A percentile compares a stretch with the other conserved stretches of the same genome.
These are phyloP conservation scores for Ceratobasidium sp. DNA, from an alignment of 1,284 basidiomycete genomes.

Conservation along the genomic window DNA sequence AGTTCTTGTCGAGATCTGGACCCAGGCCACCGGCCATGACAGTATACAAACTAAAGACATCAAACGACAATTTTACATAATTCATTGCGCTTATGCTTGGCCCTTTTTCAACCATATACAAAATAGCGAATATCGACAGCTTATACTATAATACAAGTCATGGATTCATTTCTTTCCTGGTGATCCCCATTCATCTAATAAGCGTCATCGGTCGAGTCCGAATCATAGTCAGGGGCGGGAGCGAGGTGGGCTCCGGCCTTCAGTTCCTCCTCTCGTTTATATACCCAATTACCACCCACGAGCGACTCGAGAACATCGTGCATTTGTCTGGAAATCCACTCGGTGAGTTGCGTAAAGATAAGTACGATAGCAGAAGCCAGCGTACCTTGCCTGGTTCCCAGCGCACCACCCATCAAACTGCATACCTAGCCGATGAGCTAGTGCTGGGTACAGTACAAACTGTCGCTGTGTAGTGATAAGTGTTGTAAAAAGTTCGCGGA, in stretches of 20 bases:
- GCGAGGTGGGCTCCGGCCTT: not conserved
- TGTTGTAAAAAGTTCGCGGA: not conserved
- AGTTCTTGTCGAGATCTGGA: not conserved
- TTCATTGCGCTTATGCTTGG: too few species aligned
- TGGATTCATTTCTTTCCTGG: too few species aligned
- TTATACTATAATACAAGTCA: too few species aligned
- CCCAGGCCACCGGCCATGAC: not conserved
- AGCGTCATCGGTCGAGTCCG: too few species aligned
- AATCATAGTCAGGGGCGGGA: not conserved
- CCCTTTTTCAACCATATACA: too few species aligned
- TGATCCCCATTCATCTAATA: too few species aligned
- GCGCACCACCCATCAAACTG: conserved; percentile 29
- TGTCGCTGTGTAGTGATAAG: not conserved
- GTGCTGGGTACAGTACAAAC: conserved; percentile 7
- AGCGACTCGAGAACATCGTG: not conserved
- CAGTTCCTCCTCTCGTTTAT: conserved; percentile 6
- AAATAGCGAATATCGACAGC: too few species aligned
- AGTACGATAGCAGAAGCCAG: not conserved
- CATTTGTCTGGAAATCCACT: conserved; percentile 2
- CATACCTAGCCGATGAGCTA: conserved; percentile 8
- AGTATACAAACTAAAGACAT: not conserved
- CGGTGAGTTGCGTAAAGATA: not conserved
- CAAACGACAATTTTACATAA: too few species aligned
- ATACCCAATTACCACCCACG: not conserved
- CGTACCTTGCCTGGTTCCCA: conserved; percentile 24